A percentile compares a stretch with the other conserved stretches of the same genome.
Conservation (phyloP, 2,329 filamentous ascomycete species). For the Colletotrichum brevisporum region DNA sequence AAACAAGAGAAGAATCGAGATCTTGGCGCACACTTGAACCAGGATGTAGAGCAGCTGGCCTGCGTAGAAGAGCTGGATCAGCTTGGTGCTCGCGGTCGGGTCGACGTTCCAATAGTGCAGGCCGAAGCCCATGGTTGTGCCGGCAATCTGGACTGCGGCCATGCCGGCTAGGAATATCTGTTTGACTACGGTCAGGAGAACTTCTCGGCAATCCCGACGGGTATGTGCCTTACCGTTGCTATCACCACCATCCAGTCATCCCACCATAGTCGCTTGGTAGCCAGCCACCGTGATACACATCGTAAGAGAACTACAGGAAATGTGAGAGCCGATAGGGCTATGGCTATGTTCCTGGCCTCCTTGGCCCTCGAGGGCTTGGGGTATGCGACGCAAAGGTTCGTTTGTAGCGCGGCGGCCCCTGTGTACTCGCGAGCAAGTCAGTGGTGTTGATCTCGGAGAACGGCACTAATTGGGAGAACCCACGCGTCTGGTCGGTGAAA, state of each 20-base stretch:
- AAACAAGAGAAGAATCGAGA: slow-evolving; percentile 45
- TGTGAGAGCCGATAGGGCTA: slow-evolving; percentile 33
- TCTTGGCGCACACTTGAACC: slow-evolving; percentile 44
- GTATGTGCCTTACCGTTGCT: not conserved
- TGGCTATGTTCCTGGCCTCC: slow-evolving; percentile 45
- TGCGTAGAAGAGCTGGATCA: slow-evolving; percentile 38
- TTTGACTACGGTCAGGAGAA: not conserved
- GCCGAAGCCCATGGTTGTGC: slow-evolving; percentile 42
- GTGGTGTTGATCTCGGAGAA: not conserved
- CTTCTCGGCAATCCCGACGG: not conserved
- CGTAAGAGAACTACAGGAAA: slow-evolving; percentile 33
- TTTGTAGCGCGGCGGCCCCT: slow-evolving; percentile 7
- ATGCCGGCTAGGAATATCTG: slow-evolving; percentile 31
- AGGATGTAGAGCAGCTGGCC: slow-evolving; percentile 44
- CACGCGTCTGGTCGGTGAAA: slow-evolving; percentile 38
- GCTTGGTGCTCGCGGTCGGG: slow-evolving; percentile 20
- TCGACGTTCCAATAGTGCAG: slow-evolving; percentile 44
- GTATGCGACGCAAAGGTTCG: slow-evolving; percentile 37
- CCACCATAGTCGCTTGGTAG: slow-evolving; percentile 36
- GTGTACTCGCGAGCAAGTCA: not conserved
- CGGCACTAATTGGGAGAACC: not conserved
- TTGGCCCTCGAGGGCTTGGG: slow-evolving; percentile 35
- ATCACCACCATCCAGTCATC: slow-evolving; percentile 38
- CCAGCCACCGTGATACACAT: slow-evolving; percentile 30
- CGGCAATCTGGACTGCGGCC: slow-evolving; percentile 37